phyloP scores from a whole-genome alignment of 23 red algal species.

The Gracilaria domingensis region DNA sequence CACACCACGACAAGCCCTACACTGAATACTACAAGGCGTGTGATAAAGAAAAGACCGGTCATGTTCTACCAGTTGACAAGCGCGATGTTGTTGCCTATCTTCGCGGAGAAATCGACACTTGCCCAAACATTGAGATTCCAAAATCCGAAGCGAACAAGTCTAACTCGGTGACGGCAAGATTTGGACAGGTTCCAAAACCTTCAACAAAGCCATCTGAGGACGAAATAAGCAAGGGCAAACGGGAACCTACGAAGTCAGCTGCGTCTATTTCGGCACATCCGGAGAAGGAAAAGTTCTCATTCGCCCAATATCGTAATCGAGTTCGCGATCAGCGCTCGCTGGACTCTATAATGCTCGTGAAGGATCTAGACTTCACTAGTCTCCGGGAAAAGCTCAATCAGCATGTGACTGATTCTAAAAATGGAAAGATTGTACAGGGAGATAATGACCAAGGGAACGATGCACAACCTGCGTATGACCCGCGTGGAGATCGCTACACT shows the following conservation, averaged over 20 bases:
- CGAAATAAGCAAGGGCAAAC: constrained; percentile 5
- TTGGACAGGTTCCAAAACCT: constrained; percentile 6
- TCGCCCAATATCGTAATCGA: constrained; percentile 32
- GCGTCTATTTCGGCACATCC: neutral
- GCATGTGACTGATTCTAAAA: constrained; percentile 47
- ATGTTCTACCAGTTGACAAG: constrained; percentile 72
- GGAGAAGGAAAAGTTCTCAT: constrained; percentile 32
- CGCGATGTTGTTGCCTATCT: constrained; percentile 81
- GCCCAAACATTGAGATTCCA: constrained; percentile 54
- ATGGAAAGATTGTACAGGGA: constrained; percentile 39
- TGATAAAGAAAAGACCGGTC: constrained; percentile 58
- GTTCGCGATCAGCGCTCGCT: constrained; percentile 56
- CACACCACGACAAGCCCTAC: constrained; percentile 44
- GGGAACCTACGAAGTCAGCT: neutral
- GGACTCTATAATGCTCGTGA: constrained; percentile 64
- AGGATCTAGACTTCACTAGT: constrained; percentile 55
- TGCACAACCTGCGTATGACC: constrained; percentile 55
- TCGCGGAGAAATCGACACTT: constrained; percentile 66
- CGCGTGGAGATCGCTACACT: constrained; percentile 87
- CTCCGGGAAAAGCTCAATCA: constrained; percentile 56
- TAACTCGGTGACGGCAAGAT: constrained; percentile 7
- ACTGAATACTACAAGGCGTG: constrained; percentile 72
- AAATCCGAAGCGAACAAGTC: constrained; percentile 39
- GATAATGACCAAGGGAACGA: neutral
- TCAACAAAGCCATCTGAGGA: neutral